Conservation (phyloP, 495 filamentous ascomycete species). For the Trichoderma gamsii region DNA sequence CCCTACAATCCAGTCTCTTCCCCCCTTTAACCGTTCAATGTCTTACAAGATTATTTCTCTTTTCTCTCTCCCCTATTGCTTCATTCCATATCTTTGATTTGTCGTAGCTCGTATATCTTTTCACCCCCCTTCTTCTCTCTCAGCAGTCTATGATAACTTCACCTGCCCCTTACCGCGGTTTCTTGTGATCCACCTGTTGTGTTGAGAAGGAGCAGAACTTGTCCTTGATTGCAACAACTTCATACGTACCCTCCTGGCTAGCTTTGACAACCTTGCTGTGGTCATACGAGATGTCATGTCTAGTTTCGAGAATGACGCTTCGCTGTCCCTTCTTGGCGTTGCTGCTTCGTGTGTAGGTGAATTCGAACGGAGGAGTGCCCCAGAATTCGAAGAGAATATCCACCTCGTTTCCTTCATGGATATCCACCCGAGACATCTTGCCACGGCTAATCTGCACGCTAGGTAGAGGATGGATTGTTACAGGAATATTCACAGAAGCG, state of each 20-base stretch:
- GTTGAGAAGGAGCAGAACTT: slow-evolving; percentile 79
- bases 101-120: slow-evolving; percentile 1
- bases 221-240: slow-evolving; percentile 93
- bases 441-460: slow-evolving; percentile 84
- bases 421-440: slow-evolving; percentile 70
- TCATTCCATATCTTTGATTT: slow-evolving; percentile 5
- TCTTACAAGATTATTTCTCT: background rate
- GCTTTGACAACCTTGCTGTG: slow-evolving; percentile 72
- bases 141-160: background rate
- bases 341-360: slow-evolving; percentile 88
- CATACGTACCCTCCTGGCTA: slow-evolving; percentile 90
- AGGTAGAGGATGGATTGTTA: slow-evolving; percentile 83
- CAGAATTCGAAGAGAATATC: slow-evolving; percentile 90
- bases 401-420: slow-evolving; percentile 90
- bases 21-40: background rate
- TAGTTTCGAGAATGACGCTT: slow-evolving; percentile 76
- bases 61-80: background rate
- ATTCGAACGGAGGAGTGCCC: slow-evolving; percentile 94
- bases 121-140: background rate
- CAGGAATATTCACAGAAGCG: slow-evolving; percentile 66
- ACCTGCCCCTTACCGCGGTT: slow-evolving; percentile 24
- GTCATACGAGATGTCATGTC: slow-evolving; percentile 75
- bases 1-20: slow-evolving; percentile 1
- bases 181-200: slow-evolving; percentile 45
- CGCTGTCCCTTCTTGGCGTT: slow-evolving; percentile 72